Evolutionary conservation across 805 yeast species (phyloP).

Genomic region (Helenozyma baotianmanensis): DNA sequence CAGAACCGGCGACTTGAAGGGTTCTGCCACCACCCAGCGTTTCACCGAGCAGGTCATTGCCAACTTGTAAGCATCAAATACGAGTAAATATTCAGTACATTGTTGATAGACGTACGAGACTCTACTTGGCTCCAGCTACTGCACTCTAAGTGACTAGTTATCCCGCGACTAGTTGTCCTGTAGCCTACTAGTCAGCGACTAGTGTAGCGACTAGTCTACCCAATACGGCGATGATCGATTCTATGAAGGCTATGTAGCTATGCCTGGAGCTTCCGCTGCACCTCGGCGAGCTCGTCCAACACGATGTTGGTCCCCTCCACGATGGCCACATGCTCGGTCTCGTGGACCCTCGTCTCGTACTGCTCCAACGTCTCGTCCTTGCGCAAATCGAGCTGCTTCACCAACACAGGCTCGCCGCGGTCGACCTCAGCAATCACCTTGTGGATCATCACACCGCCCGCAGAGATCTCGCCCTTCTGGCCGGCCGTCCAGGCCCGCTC

Average conservation of each 20-base stretch:
- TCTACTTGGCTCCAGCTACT: too few relatives aligned
- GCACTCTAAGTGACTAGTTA: too few relatives aligned
- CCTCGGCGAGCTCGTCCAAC: slow-evolving; percentile 30
- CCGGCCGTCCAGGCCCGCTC: slow-evolving; percentile 96
- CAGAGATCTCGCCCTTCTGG: slow-evolving; percentile 67
- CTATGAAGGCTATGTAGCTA: too few relatives aligned
- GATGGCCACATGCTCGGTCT: slow-evolving; percentile 81
- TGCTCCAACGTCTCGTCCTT: slow-evolving; percentile 73
- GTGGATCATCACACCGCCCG: slow-evolving; percentile 96
- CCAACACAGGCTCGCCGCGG: slow-evolving; percentile 83
- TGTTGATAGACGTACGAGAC: too few relatives aligned
- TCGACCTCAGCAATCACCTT: slow-evolving; percentile 95
- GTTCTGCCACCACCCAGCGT: slow-evolving; percentile 81
- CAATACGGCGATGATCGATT: too few relatives aligned
- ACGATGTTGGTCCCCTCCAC: slow-evolving; percentile 84
- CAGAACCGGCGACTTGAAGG: slow-evolving; percentile 96
- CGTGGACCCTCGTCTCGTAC: slow-evolving; percentile 81
- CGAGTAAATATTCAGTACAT: slow-evolving; percentile 10
- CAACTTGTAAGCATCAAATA: slow-evolving; percentile 66
- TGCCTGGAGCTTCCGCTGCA: too few relatives aligned
- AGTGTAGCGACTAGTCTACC: too few relatives aligned
- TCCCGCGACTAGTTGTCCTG: too few relatives aligned
- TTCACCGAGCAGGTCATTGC: slow-evolving; percentile 90
- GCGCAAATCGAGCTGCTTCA: slow-evolving; percentile 66
- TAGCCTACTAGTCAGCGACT: too few relatives aligned